Base-by-base conservation (phyloP, 805 yeast genomes). In the Blastobotrys parvus region DNA sequence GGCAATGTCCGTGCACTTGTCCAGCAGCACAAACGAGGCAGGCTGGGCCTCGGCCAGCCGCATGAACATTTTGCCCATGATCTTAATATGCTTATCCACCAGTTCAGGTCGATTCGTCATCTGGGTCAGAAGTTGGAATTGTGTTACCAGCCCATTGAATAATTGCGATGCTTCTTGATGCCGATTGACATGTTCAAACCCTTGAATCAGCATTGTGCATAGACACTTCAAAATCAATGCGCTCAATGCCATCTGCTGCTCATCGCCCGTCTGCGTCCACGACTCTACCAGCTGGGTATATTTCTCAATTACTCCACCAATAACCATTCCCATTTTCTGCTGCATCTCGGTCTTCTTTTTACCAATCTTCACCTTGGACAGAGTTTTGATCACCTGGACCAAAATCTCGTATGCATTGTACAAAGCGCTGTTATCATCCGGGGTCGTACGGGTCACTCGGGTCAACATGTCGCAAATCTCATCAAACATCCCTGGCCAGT, bases 401-500 rank as follows among this genome's bases (percentile, higher is more conserved):
- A 85, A 58, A 15, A 85, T 78, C 15, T 78, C 63, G 45, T 88
- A 67, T 10, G 77, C 53, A 54, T 87, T 85, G 57, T 77, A 77
- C 7, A 82, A 62, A 33, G 76, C 70, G 3, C 39, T 41, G 23
- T 48, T 41, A 33, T 77, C 60, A n/a, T n/a, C n/a, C n/a, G n/a
- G n/a, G 47, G 77, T 72, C 20, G 63, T 67, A 25, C 29, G 29
- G 35, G 63, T 61, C 11, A 69, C 68, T 15, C 70, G 70, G 10
- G 67, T 61, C 44, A 64, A 45, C 8, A 50, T 23, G 2, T 44
- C 39, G 23, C 50, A 44, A 11, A 63, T 68, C 11, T 79, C 80
- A 44, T 83, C 89, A 55, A 92, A 82, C 16, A 92, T 58, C 2
- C 72, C 61, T 0, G 94, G 88, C 97, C 97, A 92, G 37, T 81